These are phyloP conservation scores for Theileria sp. DNA, from an alignment of 169 alveolate species.

Conservation along the genomic window DNA sequence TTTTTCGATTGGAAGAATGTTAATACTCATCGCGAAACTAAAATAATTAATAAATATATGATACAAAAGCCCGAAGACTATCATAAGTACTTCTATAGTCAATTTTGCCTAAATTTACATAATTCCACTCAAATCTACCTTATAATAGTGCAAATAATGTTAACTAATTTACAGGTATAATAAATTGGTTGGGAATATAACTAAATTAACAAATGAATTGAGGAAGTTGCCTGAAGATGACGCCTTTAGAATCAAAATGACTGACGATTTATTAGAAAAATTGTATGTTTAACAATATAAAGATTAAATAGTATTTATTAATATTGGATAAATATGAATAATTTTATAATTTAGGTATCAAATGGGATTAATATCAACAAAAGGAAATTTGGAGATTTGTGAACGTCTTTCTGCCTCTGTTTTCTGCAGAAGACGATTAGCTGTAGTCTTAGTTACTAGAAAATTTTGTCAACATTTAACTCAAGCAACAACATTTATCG, in stretches of 20 bases:
- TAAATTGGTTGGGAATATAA: slow-evolving; percentile 91
- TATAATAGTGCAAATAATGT: background rate
- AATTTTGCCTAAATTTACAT: background rate
- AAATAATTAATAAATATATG: slow-evolving; percentile 90
- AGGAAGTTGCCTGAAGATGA: slow-evolving; percentile 91
- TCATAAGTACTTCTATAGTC: slow-evolving; percentile 72
- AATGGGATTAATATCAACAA: slow-evolving; percentile 91
- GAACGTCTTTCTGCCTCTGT: slow-evolving; percentile 92
- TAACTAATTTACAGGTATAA: slow-evolving; percentile 81
- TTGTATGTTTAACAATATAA: slow-evolving; percentile 70
- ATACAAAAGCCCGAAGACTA: slow-evolving; percentile 96
- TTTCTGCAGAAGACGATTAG: slow-evolving; percentile 95
- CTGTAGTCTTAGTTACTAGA: slow-evolving; percentile 90
- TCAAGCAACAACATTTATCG: slow-evolving; percentile 92
- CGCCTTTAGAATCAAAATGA: slow-evolving; percentile 89
- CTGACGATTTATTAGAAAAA: slow-evolving; percentile 89
- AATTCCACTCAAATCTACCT: background rate
- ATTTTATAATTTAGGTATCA: slow-evolving; percentile 64
- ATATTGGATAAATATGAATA: background rate
- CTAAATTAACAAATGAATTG: slow-evolving; percentile 87
- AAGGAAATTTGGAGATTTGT: slow-evolving; percentile 85
- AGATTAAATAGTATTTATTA: no score
- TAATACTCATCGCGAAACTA: slow-evolving; percentile 86
- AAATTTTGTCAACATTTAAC: slow-evolving; percentile 91
- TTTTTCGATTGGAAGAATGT: slow-evolving; percentile 93